Evolutionary conservation across 179 eudicot genomes (phyloP).

Genomic region (Beta corolliflora): DNA sequence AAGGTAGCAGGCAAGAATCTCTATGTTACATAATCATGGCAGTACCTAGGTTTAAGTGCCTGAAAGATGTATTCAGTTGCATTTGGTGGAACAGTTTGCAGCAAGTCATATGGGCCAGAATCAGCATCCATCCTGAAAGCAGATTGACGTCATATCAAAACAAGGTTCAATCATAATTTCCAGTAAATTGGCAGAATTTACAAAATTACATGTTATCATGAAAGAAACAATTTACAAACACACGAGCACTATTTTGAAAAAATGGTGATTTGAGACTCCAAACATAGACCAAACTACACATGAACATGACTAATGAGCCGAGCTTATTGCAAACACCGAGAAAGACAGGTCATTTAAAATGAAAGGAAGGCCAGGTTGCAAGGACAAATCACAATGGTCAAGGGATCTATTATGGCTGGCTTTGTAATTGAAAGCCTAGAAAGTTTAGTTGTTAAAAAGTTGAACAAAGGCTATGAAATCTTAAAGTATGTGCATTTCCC

Average conservation of each 20-base stretch:
- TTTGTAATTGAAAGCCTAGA: neutral
- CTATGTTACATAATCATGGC: neutral
- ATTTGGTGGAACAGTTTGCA: slow-evolving; percentile 26
- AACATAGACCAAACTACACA: neutral
- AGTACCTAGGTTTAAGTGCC: slow-evolving; percentile 29
- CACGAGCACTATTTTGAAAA: neutral
- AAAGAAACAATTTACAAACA: too few relatives aligned
- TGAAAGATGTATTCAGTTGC: slow-evolving; percentile 27
- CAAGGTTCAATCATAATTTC: too few relatives aligned
- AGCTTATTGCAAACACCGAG: neutral
- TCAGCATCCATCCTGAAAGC: slow-evolving; percentile 9
- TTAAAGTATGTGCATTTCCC: neutral
- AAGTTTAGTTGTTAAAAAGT: neutral
- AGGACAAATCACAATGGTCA: neutral
- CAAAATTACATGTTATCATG: neutral
- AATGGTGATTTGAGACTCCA: neutral
- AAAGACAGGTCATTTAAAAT: neutral
- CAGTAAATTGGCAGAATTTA: neutral
- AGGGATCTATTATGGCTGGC: neutral
- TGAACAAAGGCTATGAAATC: neutral
- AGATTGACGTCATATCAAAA: neutral
- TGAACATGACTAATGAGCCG: neutral
- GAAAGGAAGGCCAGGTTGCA: neutral
- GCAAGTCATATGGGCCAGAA: slow-evolving; percentile 24
- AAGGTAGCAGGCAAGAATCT: neutral